A percentile compares a stretch with the other conserved stretches of the same genome.
phyloP scores from a whole-genome alignment of 495 filamentous ascomycete genomes.

The Penicillium argentinense region DNA sequence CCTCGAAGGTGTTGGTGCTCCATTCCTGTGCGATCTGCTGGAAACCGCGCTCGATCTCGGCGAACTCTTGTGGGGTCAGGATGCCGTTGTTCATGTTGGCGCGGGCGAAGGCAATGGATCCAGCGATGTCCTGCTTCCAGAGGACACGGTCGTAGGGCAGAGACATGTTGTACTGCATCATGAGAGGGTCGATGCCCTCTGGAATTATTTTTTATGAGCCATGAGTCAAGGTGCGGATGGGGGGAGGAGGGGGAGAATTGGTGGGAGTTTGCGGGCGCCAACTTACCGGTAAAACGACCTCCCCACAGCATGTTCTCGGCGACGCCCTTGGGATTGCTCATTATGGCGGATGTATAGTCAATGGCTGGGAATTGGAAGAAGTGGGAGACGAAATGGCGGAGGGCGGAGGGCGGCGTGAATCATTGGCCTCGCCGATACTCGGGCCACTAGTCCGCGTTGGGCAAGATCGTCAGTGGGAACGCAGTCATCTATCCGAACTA shows the following conservation, averaged over 20 bases:
- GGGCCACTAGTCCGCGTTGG: not conserved
- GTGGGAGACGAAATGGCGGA: slow-evolving; percentile 2
- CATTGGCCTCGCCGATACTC: slow-evolving; percentile 9
- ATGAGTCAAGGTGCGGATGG: slow-evolving; percentile 12
- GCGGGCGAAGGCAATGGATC: slow-evolving; percentile 83
- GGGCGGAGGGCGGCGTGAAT: slow-evolving; percentile 1
- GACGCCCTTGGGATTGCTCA: slow-evolving; percentile 44
- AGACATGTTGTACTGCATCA: slow-evolving; percentile 87
- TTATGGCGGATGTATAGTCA: slow-evolving; percentile 24
- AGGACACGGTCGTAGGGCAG: slow-evolving; percentile 80
- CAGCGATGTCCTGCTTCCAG: slow-evolving; percentile 77
- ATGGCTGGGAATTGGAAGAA: slow-evolving; percentile 10
- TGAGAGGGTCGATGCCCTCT: slow-evolving; percentile 83
- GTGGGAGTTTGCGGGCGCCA: slow-evolving; percentile 8
- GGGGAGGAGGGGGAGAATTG: not conserved
- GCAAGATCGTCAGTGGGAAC: too few relatives aligned
- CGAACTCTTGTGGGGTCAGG: slow-evolving; percentile 72
- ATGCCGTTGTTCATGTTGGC: slow-evolving; percentile 78
- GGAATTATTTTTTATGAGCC: slow-evolving; percentile 28
- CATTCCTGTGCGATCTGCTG: slow-evolving; percentile 74
- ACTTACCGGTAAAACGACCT: slow-evolving; percentile 74
- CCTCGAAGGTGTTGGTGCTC: slow-evolving; percentile 47
- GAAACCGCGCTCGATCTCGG: slow-evolving; percentile 73
- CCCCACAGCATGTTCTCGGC: slow-evolving; percentile 74
- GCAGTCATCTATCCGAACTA: too few relatives aligned